Evolutionary conservation across 768 basidiomycete species (phyloP), one percentile per base, ranked within the genome.

Genomic region (Astraeus odoratus): DNA sequence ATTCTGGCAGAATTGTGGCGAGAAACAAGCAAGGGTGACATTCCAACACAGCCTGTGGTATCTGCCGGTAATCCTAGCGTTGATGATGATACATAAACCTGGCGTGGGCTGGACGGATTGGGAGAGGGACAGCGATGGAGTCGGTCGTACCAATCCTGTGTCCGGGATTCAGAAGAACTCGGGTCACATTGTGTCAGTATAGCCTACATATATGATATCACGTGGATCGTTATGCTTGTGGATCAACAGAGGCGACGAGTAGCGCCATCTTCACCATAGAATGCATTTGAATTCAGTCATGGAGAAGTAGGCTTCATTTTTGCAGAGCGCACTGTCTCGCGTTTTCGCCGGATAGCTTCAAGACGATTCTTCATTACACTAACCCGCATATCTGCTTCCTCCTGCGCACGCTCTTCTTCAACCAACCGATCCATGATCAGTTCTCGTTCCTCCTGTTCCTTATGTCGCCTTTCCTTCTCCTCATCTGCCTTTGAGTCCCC

Each of bases 31-130:
- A 0, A 76, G 83, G 49, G 68, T 67, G 31, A 66, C 92, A 16
- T 98, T 89, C 57, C 82, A 84, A 52, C 77, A 85, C 45, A 82
- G 82, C 60, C 61, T 98, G 52, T 92, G 92, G 85, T 93, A 93
- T 67, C 61, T 98, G 33, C 95, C 95, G 0, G 83, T 86, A 5
- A 70, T 97, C 5, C 71, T 98, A 50, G 91, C 81, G 3, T 69
- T 98, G 53, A 92, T 94, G 87, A 92, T 99, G 89, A 70, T 86
- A 44, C 92, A 95, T 66, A 97, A 97, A 68, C 80, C 83, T 56
- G 86, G 86, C 1, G 70, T 86, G 54, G 81, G 85, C 51, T 92
- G 88, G 89, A 54, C 71, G 20, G 67, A 76, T 36, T 35, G 35
- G 34, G 34, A 22, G 19, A 42, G 24, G 1, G 37, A 23, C 4